These are phyloP conservation scores for Ophiostoma himal-ulmi DNA, from an alignment of 2,329 filamentous ascomycete genomes.

Conservation along the genomic window DNA sequence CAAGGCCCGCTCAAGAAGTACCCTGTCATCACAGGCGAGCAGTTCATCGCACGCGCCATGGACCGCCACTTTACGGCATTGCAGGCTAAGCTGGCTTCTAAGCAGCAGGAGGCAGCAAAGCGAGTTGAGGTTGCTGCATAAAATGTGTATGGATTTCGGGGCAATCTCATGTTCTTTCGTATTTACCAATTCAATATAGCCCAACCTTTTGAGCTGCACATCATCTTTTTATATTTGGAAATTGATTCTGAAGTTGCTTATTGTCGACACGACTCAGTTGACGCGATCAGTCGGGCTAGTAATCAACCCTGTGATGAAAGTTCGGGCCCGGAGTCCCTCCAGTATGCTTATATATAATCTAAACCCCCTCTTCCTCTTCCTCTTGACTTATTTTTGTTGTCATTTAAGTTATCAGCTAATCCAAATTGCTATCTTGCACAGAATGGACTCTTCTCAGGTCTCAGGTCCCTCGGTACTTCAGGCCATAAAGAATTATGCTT, in stretches of 20 bases:
- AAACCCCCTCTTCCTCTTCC: neutral
- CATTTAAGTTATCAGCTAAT: neutral
- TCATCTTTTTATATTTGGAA: neutral
- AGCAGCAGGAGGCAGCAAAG: conserved; percentile 14
- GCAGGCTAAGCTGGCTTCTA: conserved; percentile 23
- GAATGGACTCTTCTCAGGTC: neutral
- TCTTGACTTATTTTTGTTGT: neutral
- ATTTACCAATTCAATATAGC: too few relatives aligned
- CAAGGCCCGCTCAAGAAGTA: conserved; percentile 59
- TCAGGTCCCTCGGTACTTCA: neutral
- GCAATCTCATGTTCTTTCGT: too few relatives aligned
- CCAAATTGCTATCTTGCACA: too few relatives aligned
- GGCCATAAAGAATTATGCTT: conserved; percentile 20
- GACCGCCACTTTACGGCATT: conserved; percentile 28
- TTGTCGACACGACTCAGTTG: neutral
- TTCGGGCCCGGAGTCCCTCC: neutral
- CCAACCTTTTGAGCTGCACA: too few relatives aligned
- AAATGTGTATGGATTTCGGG: neutral
- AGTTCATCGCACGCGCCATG: conserved; percentile 45
- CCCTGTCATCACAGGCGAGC: conserved; percentile 51
- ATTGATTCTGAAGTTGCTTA: neutral
- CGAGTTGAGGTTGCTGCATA: conserved; percentile 14
- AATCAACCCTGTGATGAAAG: too few relatives aligned
- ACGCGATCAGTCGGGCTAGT: neutral
- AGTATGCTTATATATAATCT: neutral